A percentile compares a stretch with the other conserved stretches of the same genome.
phyloP scores from a whole-genome alignment of 2,329 filamentous ascomycete genomes.

The Chalaropsis ovoidea region DNA sequence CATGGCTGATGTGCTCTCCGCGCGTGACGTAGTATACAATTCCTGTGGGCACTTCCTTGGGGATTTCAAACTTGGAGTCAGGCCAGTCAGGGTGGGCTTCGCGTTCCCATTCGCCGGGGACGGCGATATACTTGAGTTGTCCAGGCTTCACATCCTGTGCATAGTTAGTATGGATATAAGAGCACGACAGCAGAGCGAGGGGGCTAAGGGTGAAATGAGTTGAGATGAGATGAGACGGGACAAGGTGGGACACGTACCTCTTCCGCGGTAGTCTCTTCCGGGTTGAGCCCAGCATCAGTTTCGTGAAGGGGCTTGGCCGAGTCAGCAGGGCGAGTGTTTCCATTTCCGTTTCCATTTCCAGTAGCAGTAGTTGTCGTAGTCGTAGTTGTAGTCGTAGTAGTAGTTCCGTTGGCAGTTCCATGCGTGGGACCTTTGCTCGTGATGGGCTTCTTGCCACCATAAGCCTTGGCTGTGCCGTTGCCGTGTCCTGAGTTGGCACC shows the following conservation, averaged over 20 bases:
- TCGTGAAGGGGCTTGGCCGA: slow-evolving; percentile 13
- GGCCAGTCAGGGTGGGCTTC: slow-evolving; percentile 27
- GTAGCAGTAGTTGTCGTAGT: slow-evolving; percentile 17
- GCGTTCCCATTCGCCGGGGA: slow-evolving; percentile 28
- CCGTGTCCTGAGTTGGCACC: slow-evolving; percentile 17
- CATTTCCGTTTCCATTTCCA: slow-evolving; percentile 15
- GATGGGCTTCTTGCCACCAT: slow-evolving; percentile 25
- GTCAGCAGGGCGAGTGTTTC: slow-evolving; percentile 21
- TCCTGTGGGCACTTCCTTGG: slow-evolving; percentile 25
- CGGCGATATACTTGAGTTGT: slow-evolving; percentile 25
- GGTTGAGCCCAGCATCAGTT: slow-evolving; percentile 15
- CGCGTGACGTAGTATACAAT: slow-evolving; percentile 28
- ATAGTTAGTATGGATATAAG: slow-evolving; percentile 1
- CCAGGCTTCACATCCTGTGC: slow-evolving; percentile 22
- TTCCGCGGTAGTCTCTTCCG: slow-evolving; percentile 14
- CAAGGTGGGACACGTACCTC: slow-evolving; percentile 16
- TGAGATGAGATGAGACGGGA: neutral
- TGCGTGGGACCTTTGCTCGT: slow-evolving; percentile 23
- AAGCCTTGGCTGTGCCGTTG: slow-evolving; percentile 22
- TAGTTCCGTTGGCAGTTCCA: slow-evolving; percentile 22
- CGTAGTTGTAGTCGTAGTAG: slow-evolving; percentile 20
- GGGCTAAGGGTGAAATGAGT: neutral
- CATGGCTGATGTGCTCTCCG: slow-evolving; percentile 26
- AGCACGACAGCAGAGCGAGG: neutral
- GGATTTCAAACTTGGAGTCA: slow-evolving; percentile 28